Evolutionary conservation across 208 protist species (phyloP), one percentile per base, ranked within the genome.

Genomic region (Spongospora subterranea): DNA sequence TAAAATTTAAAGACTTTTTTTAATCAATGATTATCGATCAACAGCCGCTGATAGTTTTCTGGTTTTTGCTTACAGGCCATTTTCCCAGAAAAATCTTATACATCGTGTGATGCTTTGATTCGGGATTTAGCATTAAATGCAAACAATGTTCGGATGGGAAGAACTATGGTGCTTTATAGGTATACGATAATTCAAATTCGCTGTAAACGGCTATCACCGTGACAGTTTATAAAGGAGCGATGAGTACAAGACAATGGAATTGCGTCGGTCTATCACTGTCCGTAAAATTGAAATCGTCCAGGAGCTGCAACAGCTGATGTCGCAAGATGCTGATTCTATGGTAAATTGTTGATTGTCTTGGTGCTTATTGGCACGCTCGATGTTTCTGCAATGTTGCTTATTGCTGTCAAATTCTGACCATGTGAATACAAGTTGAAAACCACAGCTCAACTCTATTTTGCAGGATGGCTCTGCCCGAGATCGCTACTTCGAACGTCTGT

Each of bases 221-320:
- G 6, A 90, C 13, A 24, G 13, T 6, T 39, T 90, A 24, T 60
- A 65, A 6, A 38, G 91, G 24, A 65, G 43, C n/a, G 91, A 92
- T 6, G 91, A 93, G 35, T 88, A 76, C 38, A 43, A 53, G 43
- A 76, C 46, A 6, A n/a, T 91, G 20, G 92, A 93, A 89, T 88
- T 92, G n/a, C 39, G 76, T 77, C 66, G 92, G 13, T 92, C 91
- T 0, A 91, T 93, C 60, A 88, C 88, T 32, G 89, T 82, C 46
- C 54, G 76, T 0, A 91, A 93, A 35, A 39, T 35, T 11, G 35
- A 88, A 60, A 91, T 91, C 40, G 82, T 90, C 46, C 46, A 91
- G 11, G 82, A 66, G 29, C 82, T 91, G 46, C 29, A 88, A 24
- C 13, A 88, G 1, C 82, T 91, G 13, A 88, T 11, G 13, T 35